These are phyloP conservation scores for Paraurostyla sp. DNA, from an alignment of 73 alveolate species.

Conservation along the genomic window DNA sequence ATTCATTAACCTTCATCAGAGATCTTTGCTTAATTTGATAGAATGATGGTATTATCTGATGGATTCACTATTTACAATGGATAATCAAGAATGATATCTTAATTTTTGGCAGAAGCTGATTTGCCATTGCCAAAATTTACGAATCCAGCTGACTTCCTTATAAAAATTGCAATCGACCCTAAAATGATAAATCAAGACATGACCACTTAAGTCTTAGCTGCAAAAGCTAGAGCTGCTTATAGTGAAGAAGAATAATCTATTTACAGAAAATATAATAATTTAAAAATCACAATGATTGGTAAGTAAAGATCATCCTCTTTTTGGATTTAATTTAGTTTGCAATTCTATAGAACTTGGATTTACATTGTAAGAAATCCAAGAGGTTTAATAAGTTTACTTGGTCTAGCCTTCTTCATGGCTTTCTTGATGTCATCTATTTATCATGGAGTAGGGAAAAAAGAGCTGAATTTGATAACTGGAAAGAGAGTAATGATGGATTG, in stretches of 20 bases:
- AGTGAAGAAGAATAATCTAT: neutral
- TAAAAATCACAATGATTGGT: conserved; percentile 49
- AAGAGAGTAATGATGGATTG: neutral
- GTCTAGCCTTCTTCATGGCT: neutral
- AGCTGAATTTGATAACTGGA: neutral
- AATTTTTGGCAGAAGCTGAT: conserved; percentile 7
- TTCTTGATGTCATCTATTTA: neutral
- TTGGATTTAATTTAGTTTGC: neutral
- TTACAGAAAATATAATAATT: neutral
- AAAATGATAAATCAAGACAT: conserved; percentile 3
- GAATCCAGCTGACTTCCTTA: conserved; percentile 39
- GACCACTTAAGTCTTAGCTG: neutral
- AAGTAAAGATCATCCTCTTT: conserved; percentile 13
- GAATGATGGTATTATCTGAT: conserved; percentile 62
- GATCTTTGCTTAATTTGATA: conserved; percentile 42
- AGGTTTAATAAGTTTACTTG: neutral
- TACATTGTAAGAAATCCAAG: conserved; percentile 19
- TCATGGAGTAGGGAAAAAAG: conserved; percentile 13
- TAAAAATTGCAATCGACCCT: conserved; percentile 35
- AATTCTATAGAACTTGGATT: neutral
- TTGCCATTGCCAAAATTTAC: conserved; percentile 34
- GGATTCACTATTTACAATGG: conserved; percentile 80
- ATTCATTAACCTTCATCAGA: conserved; percentile 89
- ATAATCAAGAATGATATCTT: conserved; percentile 42
- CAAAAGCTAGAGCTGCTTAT: neutral